These are phyloP conservation scores for Candida sp. DNA, from an alignment of 1,139 yeast genomes.

Conservation along the genomic window DNA sequence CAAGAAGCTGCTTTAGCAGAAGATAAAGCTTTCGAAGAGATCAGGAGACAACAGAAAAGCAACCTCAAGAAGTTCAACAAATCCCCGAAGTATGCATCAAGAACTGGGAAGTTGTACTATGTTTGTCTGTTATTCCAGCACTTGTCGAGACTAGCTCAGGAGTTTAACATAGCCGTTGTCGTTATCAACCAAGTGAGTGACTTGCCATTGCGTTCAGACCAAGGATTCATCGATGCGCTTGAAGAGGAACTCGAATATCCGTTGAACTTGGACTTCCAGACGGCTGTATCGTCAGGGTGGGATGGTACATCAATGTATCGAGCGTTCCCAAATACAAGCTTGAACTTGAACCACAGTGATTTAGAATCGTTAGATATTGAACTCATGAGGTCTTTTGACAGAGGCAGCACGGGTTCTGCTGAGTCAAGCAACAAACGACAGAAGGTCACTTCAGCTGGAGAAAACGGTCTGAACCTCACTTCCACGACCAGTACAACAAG, in stretches of 20 bases:
- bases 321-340: constrained; percentile 7
- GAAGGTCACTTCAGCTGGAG: constrained; percentile 3
- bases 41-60: constrained; percentile 29
- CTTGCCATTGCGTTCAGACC: constrained; percentile 23
- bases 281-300: constrained; percentile 84
- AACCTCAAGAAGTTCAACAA: constrained; percentile 34
- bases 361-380: constrained; percentile 15
- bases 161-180: constrained; percentile 62
- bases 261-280: constrained; percentile 67
- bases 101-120: constrained; percentile 44
- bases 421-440: constrained; percentile 9
- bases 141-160: constrained; percentile 53
- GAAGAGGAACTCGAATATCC: constrained; percentile 25
- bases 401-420: not conserved
- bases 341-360: constrained; percentile 13
- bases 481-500: constrained; percentile 1
- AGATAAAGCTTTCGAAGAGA: constrained; percentile 19
- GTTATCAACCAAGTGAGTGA: constrained; percentile 86
- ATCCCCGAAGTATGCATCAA: constrained; percentile 27
- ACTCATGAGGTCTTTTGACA: constrained; percentile 14
- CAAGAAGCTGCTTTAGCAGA: constrained; percentile 25
- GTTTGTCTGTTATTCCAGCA: constrained; percentile 49
- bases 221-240: constrained; percentile 20
- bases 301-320: constrained; percentile 26
- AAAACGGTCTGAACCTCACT: not conserved